phyloP scores from a whole-genome alignment of 2,329 filamentous ascomycete species.

The Xylaria multiplex region DNA sequence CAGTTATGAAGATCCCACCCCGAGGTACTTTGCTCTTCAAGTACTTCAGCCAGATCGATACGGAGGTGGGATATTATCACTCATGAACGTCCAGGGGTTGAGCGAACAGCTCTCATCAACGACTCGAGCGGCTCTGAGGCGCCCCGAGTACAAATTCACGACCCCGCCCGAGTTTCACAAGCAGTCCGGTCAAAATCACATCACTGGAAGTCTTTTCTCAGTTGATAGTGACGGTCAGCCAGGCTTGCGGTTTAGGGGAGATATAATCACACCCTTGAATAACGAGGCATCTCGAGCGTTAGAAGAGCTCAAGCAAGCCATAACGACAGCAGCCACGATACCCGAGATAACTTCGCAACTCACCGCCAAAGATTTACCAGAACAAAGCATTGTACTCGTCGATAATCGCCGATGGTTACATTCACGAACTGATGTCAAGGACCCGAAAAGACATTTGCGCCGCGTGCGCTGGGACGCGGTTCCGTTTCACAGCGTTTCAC shows the following conservation, averaged over 20 bases:
- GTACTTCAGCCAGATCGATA: slow-evolving; percentile 53
- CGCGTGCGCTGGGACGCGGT: slow-evolving; percentile 51
- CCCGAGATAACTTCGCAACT: slow-evolving; percentile 42
- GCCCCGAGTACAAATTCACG: slow-evolving; percentile 21
- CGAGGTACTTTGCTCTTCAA: slow-evolving; percentile 55
- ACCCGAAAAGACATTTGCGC: slow-evolving; percentile 50
- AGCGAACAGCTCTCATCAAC: slow-evolving; percentile 13
- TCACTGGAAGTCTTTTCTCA: slow-evolving; percentile 12
- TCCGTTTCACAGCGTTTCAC: slow-evolving; percentile 37
- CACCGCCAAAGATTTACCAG: slow-evolving; percentile 43
- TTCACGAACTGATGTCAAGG: slow-evolving; percentile 47
- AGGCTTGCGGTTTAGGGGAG: slow-evolving; percentile 47
- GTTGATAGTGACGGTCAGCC: slow-evolving; percentile 12
- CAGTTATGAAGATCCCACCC: slow-evolving; percentile 53
- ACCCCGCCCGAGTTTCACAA: slow-evolving; percentile 21
- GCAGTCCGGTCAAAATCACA: slow-evolving; percentile 1
- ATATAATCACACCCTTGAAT: slow-evolving; percentile 48
- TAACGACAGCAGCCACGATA: slow-evolving; percentile 35
- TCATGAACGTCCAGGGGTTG: slow-evolving; percentile 23
- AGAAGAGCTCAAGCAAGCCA: slow-evolving; percentile 39
- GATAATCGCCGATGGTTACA: slow-evolving; percentile 53
- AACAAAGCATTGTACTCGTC: slow-evolving; percentile 47
- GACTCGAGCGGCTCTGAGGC: slow-evolving; percentile 8
- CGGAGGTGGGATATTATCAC: slow-evolving; percentile 18
- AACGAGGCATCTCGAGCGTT: slow-evolving; percentile 41